These are phyloP conservation scores for Neofusicoccum ribis DNA, from an alignment of 2,329 filamentous ascomycete genomes.

Conservation along the genomic window DNA sequence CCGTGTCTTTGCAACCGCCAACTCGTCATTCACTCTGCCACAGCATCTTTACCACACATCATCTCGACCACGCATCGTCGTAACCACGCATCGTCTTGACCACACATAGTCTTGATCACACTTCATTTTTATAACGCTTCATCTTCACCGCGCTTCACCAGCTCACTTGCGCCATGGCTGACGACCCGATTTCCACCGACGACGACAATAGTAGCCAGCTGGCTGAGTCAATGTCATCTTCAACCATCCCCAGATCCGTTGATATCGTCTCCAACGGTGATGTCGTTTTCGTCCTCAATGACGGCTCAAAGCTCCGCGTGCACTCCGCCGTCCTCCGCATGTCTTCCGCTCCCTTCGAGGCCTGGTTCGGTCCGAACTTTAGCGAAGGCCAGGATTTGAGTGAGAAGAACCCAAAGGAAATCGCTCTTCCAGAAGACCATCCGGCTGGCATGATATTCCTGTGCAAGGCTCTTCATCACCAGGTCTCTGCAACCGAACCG, in stretches of 20 bases:
- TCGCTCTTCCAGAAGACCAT: neutral
- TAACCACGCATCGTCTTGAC: no score
- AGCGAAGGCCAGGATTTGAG: constrained; percentile 20
- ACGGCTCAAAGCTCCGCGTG: constrained; percentile 17
- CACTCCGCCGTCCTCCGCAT: constrained; percentile 16
- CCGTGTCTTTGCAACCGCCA: no score
- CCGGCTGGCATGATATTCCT: neutral
- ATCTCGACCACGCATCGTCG: no score
- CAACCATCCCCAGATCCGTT: neutral
- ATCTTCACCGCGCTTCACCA: no score
- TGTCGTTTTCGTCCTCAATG: constrained; percentile 20
- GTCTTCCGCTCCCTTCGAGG: constrained; percentile 20
- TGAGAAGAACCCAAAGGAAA: neutral
- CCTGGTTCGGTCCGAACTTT: constrained; percentile 23
- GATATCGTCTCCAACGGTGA: constrained; percentile 10
- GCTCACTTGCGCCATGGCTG: no score
- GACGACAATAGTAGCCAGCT: neutral
- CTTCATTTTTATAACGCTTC: no score
- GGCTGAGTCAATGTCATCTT: no score
- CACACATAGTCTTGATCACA: no score
- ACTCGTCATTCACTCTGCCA: no score
- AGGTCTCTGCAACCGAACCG: no score
- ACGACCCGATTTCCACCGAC: neutral
- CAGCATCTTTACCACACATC: no score
- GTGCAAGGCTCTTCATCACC: neutral